Percentiles rank a stretch among this genome's conserved stretches.
These are phyloP conservation scores for Perkinsus marinus DNA, from an alignment of 169 alveolate species.

Conservation along the genomic window DNA sequence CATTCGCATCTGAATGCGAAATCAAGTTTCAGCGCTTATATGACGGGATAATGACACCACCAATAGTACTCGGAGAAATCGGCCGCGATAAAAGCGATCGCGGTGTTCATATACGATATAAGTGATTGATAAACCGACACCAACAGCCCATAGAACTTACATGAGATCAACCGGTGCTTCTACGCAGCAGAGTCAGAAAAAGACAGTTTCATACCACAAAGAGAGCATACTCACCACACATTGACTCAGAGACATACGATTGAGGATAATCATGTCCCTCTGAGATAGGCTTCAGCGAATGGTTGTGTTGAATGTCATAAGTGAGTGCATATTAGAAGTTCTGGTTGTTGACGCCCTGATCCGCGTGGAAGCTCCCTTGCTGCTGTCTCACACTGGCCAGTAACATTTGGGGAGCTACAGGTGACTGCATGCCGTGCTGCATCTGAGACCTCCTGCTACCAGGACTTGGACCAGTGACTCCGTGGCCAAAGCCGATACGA, in stretches of 20 bases:
- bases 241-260: background rate
- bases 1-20: no score
- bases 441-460: background rate
- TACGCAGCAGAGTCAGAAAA: no score
- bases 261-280: background rate
- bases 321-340: background rate
- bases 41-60: no score
- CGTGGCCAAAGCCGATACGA: background rate
- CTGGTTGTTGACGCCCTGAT: background rate
- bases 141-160: no score
- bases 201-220: no score
- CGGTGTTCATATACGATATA: no score
- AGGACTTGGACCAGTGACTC: background rate
- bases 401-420: background rate
- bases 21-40: no score
- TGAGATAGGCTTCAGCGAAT: background rate
- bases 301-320: background rate
- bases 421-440: background rate
- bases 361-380: background rate
- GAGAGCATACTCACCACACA: no score
- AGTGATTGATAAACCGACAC: no score
- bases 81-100: no score
- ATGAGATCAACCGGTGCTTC: no score
- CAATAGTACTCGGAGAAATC: no score
- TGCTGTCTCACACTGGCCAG: background rate